Evolutionary conservation across 1,284 basidiomycete genomes (phyloP), one percentile per base, ranked within the genome.

Genomic region (Naganishia sp.): DNA sequence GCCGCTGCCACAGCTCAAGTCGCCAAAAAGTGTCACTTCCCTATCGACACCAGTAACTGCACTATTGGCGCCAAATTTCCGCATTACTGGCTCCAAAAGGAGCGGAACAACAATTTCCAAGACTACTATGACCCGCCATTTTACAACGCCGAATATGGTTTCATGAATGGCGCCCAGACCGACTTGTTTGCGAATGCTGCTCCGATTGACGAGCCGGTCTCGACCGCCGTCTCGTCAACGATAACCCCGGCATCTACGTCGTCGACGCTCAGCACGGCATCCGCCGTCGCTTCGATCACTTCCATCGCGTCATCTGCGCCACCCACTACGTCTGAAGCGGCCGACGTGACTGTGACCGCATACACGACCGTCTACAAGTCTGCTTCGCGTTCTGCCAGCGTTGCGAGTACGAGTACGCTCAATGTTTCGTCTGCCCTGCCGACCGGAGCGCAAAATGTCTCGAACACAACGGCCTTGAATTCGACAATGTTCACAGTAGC

Each of bases 91-190:
- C 70, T 70, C 21, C 74, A 76, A 54, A 61, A 65, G 13, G 75
- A 76, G 58, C 55, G 71, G 5, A 77, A 76, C 71, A 79, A 79
- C 70, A 75, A 75, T 55, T 57, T 65, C 18, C 73, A 77, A 55
- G 74, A 69, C 17, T 53, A 68, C 25, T 74, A 75, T 66, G 76
- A 79, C 57, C 77, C 77, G n/a, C 77, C 77, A 6, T 76, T 72
- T 67, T 78, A 81, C 69, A 79, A 81, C 67, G 71, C 65, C 41
- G 73, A 73, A 18, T 80, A 78, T 57, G 79, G 79, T 17, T 81
- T 76, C 69, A 72, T 71, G 66, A 72, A 81, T 63, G 80, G 80
- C 35, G 80, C 80, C 25, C 80, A 81, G 71, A 77, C 76, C 32
- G 78, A 81, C 66, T 73, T 81, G 41, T 81, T 76, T 66, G 73